Evolutionary conservation across 2,329 filamentous ascomycete species (phyloP), one percentile per base, ranked within the genome.

Genomic region (Tolypocladium tropicale): DNA sequence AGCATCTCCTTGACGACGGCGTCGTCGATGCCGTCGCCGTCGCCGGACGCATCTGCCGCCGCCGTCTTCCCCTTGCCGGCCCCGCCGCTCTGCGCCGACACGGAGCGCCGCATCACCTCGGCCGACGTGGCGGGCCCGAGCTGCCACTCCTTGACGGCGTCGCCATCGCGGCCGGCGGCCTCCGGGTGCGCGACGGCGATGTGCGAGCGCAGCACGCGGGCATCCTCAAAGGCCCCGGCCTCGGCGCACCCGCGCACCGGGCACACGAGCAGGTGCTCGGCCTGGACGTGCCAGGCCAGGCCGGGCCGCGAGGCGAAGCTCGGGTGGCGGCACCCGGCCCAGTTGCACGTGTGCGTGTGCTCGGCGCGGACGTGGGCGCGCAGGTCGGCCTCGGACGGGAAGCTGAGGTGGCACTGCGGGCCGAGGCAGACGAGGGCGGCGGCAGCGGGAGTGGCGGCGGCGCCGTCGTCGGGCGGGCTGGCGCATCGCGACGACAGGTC

Each of bases 281-380:
- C 64, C 55, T 76, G 74, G 41, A 77, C 72, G 56, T 77, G 75
- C 64, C 74, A 72, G 18, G 70, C 66, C 34, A 77, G 67, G 10
- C 68, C 72, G 36, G 70, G 68, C 16, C 65, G 66, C 1, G 71
- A 70, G 2, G 65, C 61, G 54, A 76, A 77, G 50, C 67, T 67
- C 1, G 65, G 59, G 7, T 68, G 66, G 1, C 62, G 57, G 43
- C 75, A 77, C 25, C 65, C 63, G 2, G 65, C 66, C 75, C 74
- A 77, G 53, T 70, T 68, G 58, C 75, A 77, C 1, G 67, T 60
- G 56, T 74, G 64, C 2, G 62, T 63, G 55, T 72, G 66, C 18
- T 57, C 61, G 25, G 65, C 60, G 50, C 60, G 60, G 53, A 65
- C 60, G 43, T 70, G 65, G 6, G 52, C 56, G 3, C 60, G 58